These are phyloP conservation scores for Sporothrix brunneoviolacea DNA, from an alignment of 2,329 filamentous ascomycete species.

Conservation along the genomic window DNA sequence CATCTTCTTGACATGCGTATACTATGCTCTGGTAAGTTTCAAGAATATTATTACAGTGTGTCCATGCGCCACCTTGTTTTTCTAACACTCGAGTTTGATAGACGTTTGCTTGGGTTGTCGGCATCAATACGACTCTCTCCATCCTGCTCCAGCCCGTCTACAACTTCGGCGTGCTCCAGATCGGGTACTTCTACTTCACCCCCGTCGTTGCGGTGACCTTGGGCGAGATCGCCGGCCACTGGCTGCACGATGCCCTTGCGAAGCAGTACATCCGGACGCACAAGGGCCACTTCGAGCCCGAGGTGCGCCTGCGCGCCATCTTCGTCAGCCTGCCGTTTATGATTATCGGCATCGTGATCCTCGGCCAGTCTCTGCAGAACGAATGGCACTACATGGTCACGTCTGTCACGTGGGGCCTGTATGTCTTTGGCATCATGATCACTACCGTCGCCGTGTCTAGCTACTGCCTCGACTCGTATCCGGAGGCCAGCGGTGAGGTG, in stretches of 20 bases:
- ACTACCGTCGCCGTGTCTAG: conserved; percentile 44
- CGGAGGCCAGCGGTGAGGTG: conserved; percentile 48
- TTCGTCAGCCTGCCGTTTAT: conserved; percentile 43
- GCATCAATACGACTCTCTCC: conserved; percentile 49
- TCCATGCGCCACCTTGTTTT: no score
- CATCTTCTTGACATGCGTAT: conserved; percentile 30
- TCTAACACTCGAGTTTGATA: conserved; percentile 9
- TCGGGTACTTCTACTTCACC: conserved; percentile 53
- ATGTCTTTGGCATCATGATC: conserved; percentile 50
- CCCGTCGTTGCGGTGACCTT: conserved; percentile 47
- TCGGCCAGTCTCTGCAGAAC: conserved; percentile 45
- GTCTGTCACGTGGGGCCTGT: conserved; percentile 44
- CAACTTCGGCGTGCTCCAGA: conserved; percentile 41
- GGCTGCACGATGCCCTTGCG: conserved; percentile 46
- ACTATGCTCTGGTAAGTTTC: conserved; percentile 29
- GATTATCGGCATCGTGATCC: conserved; percentile 40
- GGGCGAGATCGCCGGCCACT: conserved; percentile 49
- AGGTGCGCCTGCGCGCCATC: conserved; percentile 44
- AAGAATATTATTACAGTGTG: no score
- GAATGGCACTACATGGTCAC: conserved; percentile 47
- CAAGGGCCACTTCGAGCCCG: conserved; percentile 49
- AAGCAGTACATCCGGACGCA: conserved; percentile 38
- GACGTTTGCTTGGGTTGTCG: conserved; percentile 45
- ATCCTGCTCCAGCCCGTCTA: conserved; percentile 46
- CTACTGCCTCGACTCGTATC: conserved; percentile 49